Base-by-base conservation (phyloP, 2,329 filamentous ascomycete genomes). In the Stagonosporopsis rhizophila region DNA sequence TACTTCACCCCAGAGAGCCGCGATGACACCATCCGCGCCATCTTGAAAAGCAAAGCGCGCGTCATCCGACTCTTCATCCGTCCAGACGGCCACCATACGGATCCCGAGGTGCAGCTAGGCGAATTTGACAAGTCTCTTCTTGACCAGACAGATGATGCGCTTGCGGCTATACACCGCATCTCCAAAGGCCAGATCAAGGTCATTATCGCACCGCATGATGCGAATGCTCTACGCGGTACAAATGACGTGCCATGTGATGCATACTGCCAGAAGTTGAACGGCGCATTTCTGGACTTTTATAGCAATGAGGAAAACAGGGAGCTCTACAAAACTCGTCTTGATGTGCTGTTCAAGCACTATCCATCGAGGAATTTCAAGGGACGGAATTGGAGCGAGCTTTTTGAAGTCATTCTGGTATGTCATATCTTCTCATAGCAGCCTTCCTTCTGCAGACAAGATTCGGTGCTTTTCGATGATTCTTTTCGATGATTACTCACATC, bases 241-340 rank as follows among this genome's bases (percentile, higher is more conserved):
- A 72, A 74, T n/a, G 62, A 65, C 22, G 65, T 70, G 0, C 67
- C 70, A 0, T 75, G 73, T 41, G 73, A 75, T 50, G 72, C 66
- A 5, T 75, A 75, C 30, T 75, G 73, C 52, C 49, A 72, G 47
- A 67, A 67, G 27, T 58, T 74, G 14, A 32, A 66, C 4, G 70
- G 66, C 0, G 69, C 71, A 9, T 75, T 74, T 27, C 49, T 75
- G 0, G 73, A 75, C 51, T 75, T 75, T 40, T 75, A 75, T 37
- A 75, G 70, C 22, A 51, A 46, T 23, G 65, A 69, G 2, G 66
- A 71, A 39, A 66, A 66, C 17, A 61, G 69, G 17, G 49, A 67
- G 12, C 25, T 63, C 2, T 75, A 75, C 54, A 75, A 74, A 47
- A 69, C 66, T 0, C 67, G 72, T 4, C 63, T 75, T 7, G 61